Evolutionary conservation across 768 basidiomycete genomes (phyloP).

Genomic region (Sarcodon sp.): DNA sequence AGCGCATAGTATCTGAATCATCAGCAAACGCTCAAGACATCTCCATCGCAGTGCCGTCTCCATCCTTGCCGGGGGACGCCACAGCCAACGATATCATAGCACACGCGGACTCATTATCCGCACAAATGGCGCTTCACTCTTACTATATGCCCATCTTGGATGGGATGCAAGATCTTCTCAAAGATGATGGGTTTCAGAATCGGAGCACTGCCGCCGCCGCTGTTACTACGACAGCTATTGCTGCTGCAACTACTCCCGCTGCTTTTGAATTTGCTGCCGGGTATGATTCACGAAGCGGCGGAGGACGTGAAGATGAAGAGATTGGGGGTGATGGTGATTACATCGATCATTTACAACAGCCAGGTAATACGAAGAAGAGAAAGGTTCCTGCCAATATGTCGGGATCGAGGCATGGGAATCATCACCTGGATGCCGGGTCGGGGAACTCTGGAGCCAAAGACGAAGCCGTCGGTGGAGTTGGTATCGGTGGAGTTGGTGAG

Average conservation of each 20-base stretch:
- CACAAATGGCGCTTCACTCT: conserved; percentile 47
- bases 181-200: conserved; percentile 12
- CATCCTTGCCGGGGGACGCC: conserved; percentile 24
- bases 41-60: conserved; percentile 14
- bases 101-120: conserved; percentile 43
- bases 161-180: conserved; percentile 31
- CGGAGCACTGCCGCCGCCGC: conserved; percentile 6
- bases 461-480: conserved; percentile 15
- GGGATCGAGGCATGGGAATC: conserved; percentile 22
- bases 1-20: conserved; percentile 32
- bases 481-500: neutral
- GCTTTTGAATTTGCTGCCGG: neutral
- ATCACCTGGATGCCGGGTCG: conserved; percentile 22
- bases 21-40: conserved; percentile 1
- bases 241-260: neutral
- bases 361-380: conserved; percentile 73
- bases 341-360: conserved; percentile 58
- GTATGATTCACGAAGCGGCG: conserved; percentile 4
- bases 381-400: conserved; percentile 64
- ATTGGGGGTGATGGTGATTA: conserved; percentile 50
- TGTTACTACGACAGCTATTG: neutral
- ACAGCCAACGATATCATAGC: conserved; percentile 46
- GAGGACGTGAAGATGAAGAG: conserved; percentile 26
- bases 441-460: conserved; percentile 25
- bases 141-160: conserved; percentile 50